Base-by-base conservation (phyloP, 2,329 filamentous ascomycete genomes). In the Ilyonectria sp. region DNA sequence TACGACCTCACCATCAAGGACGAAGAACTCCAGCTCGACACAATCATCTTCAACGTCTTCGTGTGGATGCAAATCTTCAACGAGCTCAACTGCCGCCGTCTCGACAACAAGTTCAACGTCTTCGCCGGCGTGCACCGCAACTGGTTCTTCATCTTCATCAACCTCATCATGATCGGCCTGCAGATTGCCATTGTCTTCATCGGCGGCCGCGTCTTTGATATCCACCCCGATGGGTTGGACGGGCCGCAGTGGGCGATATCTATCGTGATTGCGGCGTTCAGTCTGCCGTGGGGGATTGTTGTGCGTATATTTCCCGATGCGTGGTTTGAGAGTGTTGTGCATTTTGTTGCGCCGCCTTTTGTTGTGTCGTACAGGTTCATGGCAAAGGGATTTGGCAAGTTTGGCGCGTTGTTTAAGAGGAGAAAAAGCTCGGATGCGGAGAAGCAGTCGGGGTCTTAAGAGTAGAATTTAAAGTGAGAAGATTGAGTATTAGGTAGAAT, bases 31-130 rank as follows among this genome's bases (percentile, higher is more conserved):
- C 57, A 86, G 71, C 81, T 90, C 31, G 82, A 87, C 68, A 90
- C 89, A 0, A 83, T 90, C 67, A 86, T 91, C 56, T 92, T 91
- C 82, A 91, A 92, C 78, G 89, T 86, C 0, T 91, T 90, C 68
- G 90, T 91, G 3, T 92, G 89, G 89, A 90, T 91, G 86, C 90
- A 92, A 74, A 90, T 92, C 68, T 92, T 91, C 82, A 91, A 91
- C 77, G 85, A 90, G 77, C 87, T 90, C 81, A 91, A 91, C 80
- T 89, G 88, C 76, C 84, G 89, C 17, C 87, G 88, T 21, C 82
- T 91, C 0, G 89, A 91, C 73, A 90, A 90, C 78, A 85, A 86
- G 67, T 85, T 91, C 80, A 90, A 90, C 71, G 85, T 91, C 46
- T 86, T 91, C 59, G 86, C 89, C 72, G 88, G 88, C 23, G 26